A percentile compares a stretch with the other conserved stretches of the same genome.
These are phyloP conservation scores for Irpex lacteus DNA, from an alignment of 1,284 basidiomycete genomes.

Conservation along the genomic window DNA sequence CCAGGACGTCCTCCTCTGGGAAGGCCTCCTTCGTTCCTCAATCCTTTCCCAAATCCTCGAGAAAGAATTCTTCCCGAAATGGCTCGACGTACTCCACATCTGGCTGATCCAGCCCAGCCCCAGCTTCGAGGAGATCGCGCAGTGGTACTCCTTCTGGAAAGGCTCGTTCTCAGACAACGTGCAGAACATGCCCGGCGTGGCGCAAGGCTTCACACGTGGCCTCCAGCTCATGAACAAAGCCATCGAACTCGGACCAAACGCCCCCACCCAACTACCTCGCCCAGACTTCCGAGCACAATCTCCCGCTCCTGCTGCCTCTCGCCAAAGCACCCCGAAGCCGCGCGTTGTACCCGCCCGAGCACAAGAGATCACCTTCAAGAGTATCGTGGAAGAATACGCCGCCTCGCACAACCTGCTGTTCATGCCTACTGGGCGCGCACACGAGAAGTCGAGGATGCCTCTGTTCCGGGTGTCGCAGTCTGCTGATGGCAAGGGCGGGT, in stretches of 20 bases:
- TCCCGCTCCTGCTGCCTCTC: constrained; percentile 22
- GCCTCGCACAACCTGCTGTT: constrained; percentile 85
- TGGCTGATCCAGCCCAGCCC: constrained; percentile 87
- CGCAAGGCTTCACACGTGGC: constrained; percentile 80
- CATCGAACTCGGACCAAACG: constrained; percentile 77
- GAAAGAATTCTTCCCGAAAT: constrained; percentile 93
- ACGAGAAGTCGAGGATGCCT: constrained; percentile 82
- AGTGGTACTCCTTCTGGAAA: constrained; percentile 94
- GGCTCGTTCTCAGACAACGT: constrained; percentile 70
- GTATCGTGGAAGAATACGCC: constrained; percentile 87
- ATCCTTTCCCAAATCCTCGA: constrained; percentile 83
- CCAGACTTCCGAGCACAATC: constrained; percentile 50
- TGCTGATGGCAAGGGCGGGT: constrained; percentile 80
- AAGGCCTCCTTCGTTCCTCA: constrained; percentile 65
- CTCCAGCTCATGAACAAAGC: constrained; percentile 93
- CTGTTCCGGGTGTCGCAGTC: constrained; percentile 79
- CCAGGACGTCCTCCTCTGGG: constrained; percentile 79
- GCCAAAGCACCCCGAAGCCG: constrained; percentile 30
- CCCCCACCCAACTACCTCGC: constrained; percentile 60
- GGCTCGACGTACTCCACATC: constrained; percentile 87
- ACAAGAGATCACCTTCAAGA: constrained; percentile 86
- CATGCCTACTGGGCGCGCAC: constrained; percentile 79
- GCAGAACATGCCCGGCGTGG: constrained; percentile 60
- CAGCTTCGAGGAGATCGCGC: constrained; percentile 87
- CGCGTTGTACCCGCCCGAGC: constrained; percentile 39